Base-by-base conservation (phyloP, 306 rosid genomes). In the cucumber (Cucumis sativus) region DNA sequence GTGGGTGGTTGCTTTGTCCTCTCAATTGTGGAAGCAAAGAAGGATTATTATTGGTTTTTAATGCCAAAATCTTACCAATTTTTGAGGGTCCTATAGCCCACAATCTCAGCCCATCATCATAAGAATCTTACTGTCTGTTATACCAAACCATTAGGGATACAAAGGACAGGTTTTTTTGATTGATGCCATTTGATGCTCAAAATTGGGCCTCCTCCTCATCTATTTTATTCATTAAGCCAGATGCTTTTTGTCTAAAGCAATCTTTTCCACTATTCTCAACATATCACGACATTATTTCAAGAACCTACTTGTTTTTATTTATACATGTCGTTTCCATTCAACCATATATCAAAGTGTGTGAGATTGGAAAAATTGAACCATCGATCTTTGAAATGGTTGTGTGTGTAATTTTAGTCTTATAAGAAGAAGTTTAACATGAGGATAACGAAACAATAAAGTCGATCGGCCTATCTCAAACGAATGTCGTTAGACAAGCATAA, bases 1-100 rank as follows among this genome's bases (percentile, higher is more conserved):
- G 67, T 75, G 64, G 66, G 67, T 75, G 78, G 64, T 75, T 75
- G 78, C 66, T 54, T 75, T 55, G 78, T 75, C 78, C 54, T 75
- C 78, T 75, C 67, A 75, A 56, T 15, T 30, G 63, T 55, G 52
- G 7, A 55, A 25, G 63, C 9, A 33, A n/a, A n/a, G 61, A 33
- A 20, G 6, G 61, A 43, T 40, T 40, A 6, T 6, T 6, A 40
- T 41, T 41, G 47, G 12, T n/a, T 66, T 40, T 10, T 9, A 62
- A 16, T 16, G 49, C 49, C 71, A 37, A 65, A 65, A 65, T 65
- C 47, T 65, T 20, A 16, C 71, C 71, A 17, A 65, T 64, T 40
- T 65, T 67, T 67, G n/a, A 69, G 75, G 75, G 75, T 21, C 75
- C 56, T 68, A 68, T 41, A 41, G 74, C 45, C 23, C 66, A 75